Evolutionary conservation across 2,329 filamentous ascomycete species (phyloP), one percentile per base, ranked within the genome.

Genomic region (Ramularia endophylla): DNA sequence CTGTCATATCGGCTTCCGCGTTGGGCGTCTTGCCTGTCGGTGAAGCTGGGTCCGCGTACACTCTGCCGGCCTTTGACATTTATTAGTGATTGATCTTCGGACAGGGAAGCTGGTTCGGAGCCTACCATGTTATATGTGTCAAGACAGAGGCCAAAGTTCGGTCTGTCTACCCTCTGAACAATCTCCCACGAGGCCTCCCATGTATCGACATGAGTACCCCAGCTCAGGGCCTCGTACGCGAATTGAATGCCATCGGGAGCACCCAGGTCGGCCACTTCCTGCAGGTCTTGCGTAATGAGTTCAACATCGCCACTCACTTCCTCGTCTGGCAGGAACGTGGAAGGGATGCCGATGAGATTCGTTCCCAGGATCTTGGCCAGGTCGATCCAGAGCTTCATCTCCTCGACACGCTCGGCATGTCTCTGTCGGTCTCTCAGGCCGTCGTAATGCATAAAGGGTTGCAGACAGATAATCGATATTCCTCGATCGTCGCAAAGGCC

Each of bases 361-460:
- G 85, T 89, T 6, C 70, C 67, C 0, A 90, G 67, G 8, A 74
- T 72, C 13, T 73, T 69, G 4, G 77, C 80, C 8, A 92, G 67
- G 29, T 73, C 59, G 50, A 89, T 80, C 85, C 85, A 90, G 16
- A 82, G 67, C 8, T 73, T 66, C 16, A 90, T 71, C 51, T 87
- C 75, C 13, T 75, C 67, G 20, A 88, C 64, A 3, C 79, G 70
- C 18, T 68, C 62, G 1, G 64, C 63, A 54, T 85, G 81, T 44
- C 75, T 69, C 12, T 63, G 53, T 8, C 82, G 70, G 61, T 87
- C 78, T 5, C 80, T 46, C 0, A 88, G 71, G 1, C 85, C 86
- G 51, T 89, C 86, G 63, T 84, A 88, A 64, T 87, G 78, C 67
- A 77, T 75, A 59, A 90, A 89, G 0, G 86, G 86, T 56, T 87